These are phyloP conservation scores for Vitis rupestris DNA, from an alignment of 164 flowering plant species.

Conservation along the genomic window DNA sequence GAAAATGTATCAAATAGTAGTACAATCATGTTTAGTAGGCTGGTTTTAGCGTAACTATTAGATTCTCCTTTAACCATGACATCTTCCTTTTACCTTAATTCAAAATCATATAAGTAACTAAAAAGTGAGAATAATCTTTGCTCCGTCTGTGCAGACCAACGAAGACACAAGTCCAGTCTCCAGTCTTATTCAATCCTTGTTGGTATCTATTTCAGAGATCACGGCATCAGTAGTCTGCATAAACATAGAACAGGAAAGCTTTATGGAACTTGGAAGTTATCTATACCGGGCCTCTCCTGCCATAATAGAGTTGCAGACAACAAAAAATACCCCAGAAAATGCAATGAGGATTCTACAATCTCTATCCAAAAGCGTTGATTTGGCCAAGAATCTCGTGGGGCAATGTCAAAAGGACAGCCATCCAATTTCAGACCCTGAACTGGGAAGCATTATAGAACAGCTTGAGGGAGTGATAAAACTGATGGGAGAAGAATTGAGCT, in stretches of 20 bases:
- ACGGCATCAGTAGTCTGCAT: slow-evolving; percentile 27
- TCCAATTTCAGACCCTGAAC: slow-evolving; percentile 23
- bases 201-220: slow-evolving; percentile 47
- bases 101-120: too few species aligned
- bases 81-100: too few species aligned
- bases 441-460: slow-evolving; percentile 29
- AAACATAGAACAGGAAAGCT: slow-evolving; percentile 37
- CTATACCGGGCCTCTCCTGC: slow-evolving; percentile 47
- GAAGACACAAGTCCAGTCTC: slow-evolving; percentile 14
- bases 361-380: slow-evolving; percentile 31
- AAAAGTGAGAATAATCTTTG: too few species aligned
- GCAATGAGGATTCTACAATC: slow-evolving; percentile 45
- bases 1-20: too few species aligned
- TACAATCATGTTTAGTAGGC: too few species aligned
- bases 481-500: slow-evolving; percentile 49
- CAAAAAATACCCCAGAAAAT: slow-evolving; percentile 27
- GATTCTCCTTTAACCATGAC: too few species aligned
- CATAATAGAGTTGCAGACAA: slow-evolving; percentile 50
- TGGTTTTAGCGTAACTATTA: too few species aligned
- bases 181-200: slow-evolving; percentile 30
- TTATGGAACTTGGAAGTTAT: slow-evolving; percentile 56
- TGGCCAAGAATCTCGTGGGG: slow-evolving; percentile 42
- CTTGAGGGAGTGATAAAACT: slow-evolving; percentile 41
- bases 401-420: slow-evolving; percentile 16
- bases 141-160: slow-evolving; percentile 16